Conservation (phyloP, 179 eudicot species). For the Beta lomatogona region DNA sequence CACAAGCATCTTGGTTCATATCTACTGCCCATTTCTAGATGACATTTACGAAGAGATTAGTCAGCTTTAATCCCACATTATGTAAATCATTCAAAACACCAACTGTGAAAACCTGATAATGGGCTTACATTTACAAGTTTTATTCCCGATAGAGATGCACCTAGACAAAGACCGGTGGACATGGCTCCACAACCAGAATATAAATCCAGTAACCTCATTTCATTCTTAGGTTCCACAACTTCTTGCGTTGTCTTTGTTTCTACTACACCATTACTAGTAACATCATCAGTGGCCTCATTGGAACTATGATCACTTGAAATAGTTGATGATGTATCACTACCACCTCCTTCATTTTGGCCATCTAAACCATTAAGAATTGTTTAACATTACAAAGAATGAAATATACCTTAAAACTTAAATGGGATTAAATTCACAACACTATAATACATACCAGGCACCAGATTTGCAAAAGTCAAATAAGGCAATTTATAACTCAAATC, state of each 20-base stretch:
- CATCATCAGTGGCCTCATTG: constrained; percentile 10
- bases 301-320: constrained; percentile 48
- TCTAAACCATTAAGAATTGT: neutral
- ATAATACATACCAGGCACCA: constrained; percentile 10
- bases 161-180: constrained; percentile 50
- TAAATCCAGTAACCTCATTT: constrained; percentile 42
- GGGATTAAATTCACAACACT: neutral
- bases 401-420: neutral
- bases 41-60: neutral
- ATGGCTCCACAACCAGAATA: constrained; percentile 55
- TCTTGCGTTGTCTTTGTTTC: neutral
- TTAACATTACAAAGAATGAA: neutral
- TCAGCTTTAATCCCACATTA: neutral
- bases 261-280: neutral
- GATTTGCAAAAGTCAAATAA: constrained; percentile 29
- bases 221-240: neutral
- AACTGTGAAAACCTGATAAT: neutral
- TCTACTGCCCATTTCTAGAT: constrained; percentile 47
- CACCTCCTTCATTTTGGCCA: constrained; percentile 32
- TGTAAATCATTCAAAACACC: neutral
- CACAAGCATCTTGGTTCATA: constrained; percentile 36
- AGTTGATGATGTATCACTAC: constrained; percentile 49
- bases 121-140: constrained; percentile 39
- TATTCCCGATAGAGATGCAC: constrained; percentile 38
- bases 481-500: constrained; percentile 33